Percentiles rank a stretch among this genome's conserved stretches.
phyloP scores from a whole-genome alignment of 441 rosid genomes.

The Pelargonium hybrid region DNA sequence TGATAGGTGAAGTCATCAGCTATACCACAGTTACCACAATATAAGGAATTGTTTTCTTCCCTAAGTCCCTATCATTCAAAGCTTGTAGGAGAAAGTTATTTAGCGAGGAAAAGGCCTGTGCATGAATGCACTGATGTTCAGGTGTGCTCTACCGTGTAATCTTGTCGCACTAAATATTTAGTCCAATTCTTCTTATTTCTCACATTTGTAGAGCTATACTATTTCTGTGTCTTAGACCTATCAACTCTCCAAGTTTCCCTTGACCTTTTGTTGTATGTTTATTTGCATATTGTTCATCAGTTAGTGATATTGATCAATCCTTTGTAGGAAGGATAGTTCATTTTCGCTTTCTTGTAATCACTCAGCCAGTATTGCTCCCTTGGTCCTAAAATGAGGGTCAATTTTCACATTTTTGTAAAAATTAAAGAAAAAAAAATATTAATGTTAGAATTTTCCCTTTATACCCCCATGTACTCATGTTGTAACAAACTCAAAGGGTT shows the following conservation, averaged over 20 bases:
- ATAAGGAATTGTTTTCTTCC: slow-evolving; percentile 54
- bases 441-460: no score
- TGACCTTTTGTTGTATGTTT: no score
- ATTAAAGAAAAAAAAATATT: no score
- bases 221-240: no score
- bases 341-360: neutral
- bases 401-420: no score
- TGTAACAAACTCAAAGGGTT: no score
- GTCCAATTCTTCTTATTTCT: no score
- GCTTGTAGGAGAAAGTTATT: slow-evolving; percentile 92
- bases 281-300: no score
- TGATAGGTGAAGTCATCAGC: slow-evolving; percentile 62
- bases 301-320: neutral
- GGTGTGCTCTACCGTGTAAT: slow-evolving; percentile 33
- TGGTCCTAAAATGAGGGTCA: no score
- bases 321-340: neutral
- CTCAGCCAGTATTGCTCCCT: neutral
- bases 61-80: slow-evolving; percentile 69
- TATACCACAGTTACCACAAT: slow-evolving; percentile 74
- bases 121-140: slow-evolving; percentile 83
- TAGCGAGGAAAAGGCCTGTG: slow-evolving; percentile 77
- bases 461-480: no score
- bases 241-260: no score
- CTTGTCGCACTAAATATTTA: neutral
- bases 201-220: no score